Evolutionary conservation across 352 stramenopile genomes (phyloP).

Genomic region (Lagenidium sp.): DNA sequence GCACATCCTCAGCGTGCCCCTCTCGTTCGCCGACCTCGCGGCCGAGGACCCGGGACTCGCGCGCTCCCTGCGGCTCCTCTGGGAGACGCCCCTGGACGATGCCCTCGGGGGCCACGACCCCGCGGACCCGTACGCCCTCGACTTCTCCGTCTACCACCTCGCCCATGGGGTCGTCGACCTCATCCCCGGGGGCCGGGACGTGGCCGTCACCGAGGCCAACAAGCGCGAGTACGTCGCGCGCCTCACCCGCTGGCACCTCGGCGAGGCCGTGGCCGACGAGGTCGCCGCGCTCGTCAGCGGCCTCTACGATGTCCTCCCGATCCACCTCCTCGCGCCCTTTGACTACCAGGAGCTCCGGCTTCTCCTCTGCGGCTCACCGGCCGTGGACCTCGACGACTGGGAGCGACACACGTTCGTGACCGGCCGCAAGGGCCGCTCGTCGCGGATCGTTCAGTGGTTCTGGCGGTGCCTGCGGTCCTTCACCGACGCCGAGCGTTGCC

Average conservation of each 20-base stretch:
- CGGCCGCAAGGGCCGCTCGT: constrained; percentile 16
- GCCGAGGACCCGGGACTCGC: constrained; percentile 24
- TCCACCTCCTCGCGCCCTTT: constrained; percentile 85
- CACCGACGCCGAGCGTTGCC: constrained; percentile 11
- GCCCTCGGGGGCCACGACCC: constrained; percentile 10
- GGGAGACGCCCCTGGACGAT: constrained; percentile 15
- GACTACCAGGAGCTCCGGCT: constrained; percentile 91
- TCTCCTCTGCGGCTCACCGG: constrained; percentile 83
- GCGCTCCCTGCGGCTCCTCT: constrained; percentile 29
- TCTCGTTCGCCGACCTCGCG: constrained; percentile 43
- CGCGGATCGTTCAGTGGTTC: constrained; percentile 6
- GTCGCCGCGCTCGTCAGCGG: constrained; percentile 87
- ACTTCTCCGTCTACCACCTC: constrained; percentile 36
- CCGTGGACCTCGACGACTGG: constrained; percentile 90
- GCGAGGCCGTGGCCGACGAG: constrained; percentile 86
- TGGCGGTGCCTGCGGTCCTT: constrained; percentile 52
- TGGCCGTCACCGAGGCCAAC: constrained; percentile 92
- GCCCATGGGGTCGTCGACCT: constrained; percentile 26
- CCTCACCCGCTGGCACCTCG: constrained; percentile 88
- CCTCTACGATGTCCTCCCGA: constrained; percentile 93
- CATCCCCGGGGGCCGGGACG: constrained; percentile 33
- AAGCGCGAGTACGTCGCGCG: constrained; percentile 89
- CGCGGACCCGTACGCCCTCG: constrained; percentile 28
- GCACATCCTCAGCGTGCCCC: constrained; percentile 47
- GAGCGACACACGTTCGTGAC: constrained; percentile 64